A percentile compares a stretch with the other conserved stretches of the same genome.
Evolutionary conservation across 371 early-diverging fungal species (phyloP).

Genomic region (Thermomucor indicae-seudaticae): DNA sequence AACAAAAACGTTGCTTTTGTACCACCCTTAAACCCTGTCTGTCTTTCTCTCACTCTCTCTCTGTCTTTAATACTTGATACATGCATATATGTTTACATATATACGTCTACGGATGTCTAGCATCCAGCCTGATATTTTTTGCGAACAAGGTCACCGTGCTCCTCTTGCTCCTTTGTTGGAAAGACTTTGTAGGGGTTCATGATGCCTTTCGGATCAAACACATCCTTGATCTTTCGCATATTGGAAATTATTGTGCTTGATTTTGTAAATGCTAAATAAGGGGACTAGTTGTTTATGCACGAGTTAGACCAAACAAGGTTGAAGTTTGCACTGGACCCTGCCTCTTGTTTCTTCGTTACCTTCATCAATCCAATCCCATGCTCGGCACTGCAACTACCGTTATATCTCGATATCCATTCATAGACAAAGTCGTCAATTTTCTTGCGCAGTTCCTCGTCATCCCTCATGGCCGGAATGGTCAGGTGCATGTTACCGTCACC

Average conservation of each 20-base stretch:
- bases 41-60: neutral
- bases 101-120: neutral
- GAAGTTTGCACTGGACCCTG: no score
- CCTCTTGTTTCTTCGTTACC: constrained; percentile 5
- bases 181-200: constrained; percentile 82
- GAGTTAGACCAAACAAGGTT: no score
- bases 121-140: constrained; percentile 18
- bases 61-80: neutral
- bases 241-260: constrained; percentile 38
- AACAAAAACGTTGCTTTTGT: neutral
- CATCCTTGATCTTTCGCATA: constrained; percentile 67
- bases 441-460: constrained; percentile 45
- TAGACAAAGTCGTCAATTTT: constrained; percentile 88
- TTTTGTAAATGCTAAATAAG: constrained; percentile 55
- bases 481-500: constrained; percentile 92
- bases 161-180: constrained; percentile 28
- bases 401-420: constrained; percentile 56
- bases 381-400: constrained; percentile 65
- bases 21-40: neutral
- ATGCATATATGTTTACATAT: no score
- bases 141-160: constrained; percentile 24
- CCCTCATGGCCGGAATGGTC: constrained; percentile 68
- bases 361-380: constrained; percentile 69
- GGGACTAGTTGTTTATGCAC: no score
- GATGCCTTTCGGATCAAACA: constrained; percentile 81